A percentile compares a stretch with the other conserved stretches of the same genome.
Evolutionary conservation across 352 stramenopile species (phyloP).

Genomic region (Globisporangium canariense): DNA sequence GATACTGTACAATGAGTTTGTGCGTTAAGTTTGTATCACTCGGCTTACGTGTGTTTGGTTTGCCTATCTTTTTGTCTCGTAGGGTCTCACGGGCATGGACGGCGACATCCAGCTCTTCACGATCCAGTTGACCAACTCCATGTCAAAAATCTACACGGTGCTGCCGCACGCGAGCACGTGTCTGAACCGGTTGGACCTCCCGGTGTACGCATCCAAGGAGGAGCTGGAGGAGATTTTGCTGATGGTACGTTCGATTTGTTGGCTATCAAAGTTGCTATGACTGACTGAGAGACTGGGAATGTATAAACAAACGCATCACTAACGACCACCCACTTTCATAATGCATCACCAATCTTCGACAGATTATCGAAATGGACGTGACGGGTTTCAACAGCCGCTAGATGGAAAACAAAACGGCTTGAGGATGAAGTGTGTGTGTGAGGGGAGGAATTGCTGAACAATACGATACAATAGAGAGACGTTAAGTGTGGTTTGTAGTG

Average conservation of each 20-base stretch:
- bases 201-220: conserved; percentile 75
- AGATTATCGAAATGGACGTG: conserved; percentile 73
- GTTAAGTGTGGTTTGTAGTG: conserved; percentile 12
- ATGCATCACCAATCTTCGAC: neutral
- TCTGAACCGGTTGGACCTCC: conserved; percentile 80
- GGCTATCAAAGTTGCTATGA: neutral
- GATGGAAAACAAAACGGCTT: neutral
- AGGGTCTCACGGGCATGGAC: conserved; percentile 75
- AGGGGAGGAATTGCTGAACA: neutral
- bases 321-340: neutral
- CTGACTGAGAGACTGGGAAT: neutral
- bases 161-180: conserved; percentile 79
- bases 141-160: conserved; percentile 45
- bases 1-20: neutral
- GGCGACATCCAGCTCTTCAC: conserved; percentile 71
- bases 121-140: conserved; percentile 53
- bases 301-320: neutral
- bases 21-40: too few relatives aligned
- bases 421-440: too few relatives aligned
- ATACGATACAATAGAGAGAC: neutral
- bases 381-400: conserved; percentile 76
- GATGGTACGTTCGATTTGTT: conserved; percentile 57
- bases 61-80: neutral
- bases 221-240: conserved; percentile 92
- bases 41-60: neutral